Conservation (phyloP, 306 rosid species). For the Castanea mollissima region DNA sequence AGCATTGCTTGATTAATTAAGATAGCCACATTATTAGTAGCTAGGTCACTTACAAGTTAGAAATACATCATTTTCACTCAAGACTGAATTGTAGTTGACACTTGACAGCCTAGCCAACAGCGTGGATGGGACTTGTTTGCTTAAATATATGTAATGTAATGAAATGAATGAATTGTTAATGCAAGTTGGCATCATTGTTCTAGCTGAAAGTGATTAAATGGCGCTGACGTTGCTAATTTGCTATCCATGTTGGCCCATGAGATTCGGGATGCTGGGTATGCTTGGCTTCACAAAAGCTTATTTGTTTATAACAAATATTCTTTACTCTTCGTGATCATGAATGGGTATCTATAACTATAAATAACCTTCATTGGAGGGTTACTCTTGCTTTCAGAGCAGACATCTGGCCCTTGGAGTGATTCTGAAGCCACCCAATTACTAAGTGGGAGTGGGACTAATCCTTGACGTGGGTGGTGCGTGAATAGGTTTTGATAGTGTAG, state of each 20-base stretch:
- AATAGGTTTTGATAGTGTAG: too few relatives aligned
- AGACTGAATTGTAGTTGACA: background rate
- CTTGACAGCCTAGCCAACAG: background rate
- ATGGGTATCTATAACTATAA: slow-evolving; percentile 10
- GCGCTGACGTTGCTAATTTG: slow-evolving; percentile 38
- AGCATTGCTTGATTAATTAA: too few relatives aligned
- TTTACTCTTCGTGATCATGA: background rate
- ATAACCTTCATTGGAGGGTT: background rate
- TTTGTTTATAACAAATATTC: background rate
- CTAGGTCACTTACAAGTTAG: background rate
- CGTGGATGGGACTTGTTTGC: background rate
- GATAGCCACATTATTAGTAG: background rate
- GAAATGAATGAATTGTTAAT: slow-evolving; percentile 9
- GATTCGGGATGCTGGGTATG: slow-evolving; percentile 29
- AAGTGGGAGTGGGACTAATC: too few relatives aligned
- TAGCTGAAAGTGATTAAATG: slow-evolving; percentile 31
- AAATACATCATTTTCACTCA: background rate
- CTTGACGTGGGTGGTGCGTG: too few relatives aligned
- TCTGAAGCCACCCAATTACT: slow-evolving; percentile 7
- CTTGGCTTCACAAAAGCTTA: background rate
- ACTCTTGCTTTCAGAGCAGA: background rate
- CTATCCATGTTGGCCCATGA: slow-evolving; percentile 28
- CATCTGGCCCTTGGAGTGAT: slow-evolving; percentile 21
- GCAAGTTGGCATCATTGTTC: slow-evolving; percentile 32
- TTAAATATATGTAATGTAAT: background rate